Base-by-base conservation (phyloP, 1,284 basidiomycete genomes). In the Papiliotrema laurentii region DNA sequence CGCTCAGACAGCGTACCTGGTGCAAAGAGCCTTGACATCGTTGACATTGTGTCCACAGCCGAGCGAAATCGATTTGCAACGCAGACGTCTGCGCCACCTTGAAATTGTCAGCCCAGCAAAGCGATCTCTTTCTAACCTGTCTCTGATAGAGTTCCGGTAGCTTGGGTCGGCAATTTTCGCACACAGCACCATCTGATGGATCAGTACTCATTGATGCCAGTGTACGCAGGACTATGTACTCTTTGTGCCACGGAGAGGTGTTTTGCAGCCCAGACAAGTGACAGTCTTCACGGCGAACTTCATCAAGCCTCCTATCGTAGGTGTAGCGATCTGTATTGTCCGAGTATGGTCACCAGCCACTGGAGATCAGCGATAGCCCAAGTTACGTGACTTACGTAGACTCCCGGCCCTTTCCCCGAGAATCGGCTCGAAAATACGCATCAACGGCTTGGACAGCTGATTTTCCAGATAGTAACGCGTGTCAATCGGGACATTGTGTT, bases 341-440 rank as follows among this genome's bases (percentile, higher is more conserved):
- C 93, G 79, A 1, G 92, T 97, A 64, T 97, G 92, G 56, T 92
- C 90, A 2, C 92, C 92, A 26, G 88, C 85, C 41, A 97, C 92
- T 97, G 60, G 11, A 34, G 19, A 31, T 37, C 13, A 28, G 28
- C 38, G 3, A 27, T 27, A 13, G 3, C 10, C 22, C 24, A 26
- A 7, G 2, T 5, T 25, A 27, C 21, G 51, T 11, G 36, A 77
- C 87, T 63, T 62, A 94, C 92, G 73, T 11, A 97, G 71, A 14
- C 86, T 87, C 18, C 79, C 78, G 1, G 92, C 89, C 61, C 87
- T 91, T 39, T 92, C 90, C 1, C 92, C 92, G 9, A 96, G 75
- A 61, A 97, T 89, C n/a, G 92, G 92, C 69, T 97, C 93, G 68
- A 97, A 97, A 58, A 97, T 97, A 55, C 92, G 81, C 84, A 97